These are phyloP conservation scores for Colletotrichum cordylinicola DNA, from an alignment of 2,329 filamentous ascomycete genomes.

Conservation along the genomic window DNA sequence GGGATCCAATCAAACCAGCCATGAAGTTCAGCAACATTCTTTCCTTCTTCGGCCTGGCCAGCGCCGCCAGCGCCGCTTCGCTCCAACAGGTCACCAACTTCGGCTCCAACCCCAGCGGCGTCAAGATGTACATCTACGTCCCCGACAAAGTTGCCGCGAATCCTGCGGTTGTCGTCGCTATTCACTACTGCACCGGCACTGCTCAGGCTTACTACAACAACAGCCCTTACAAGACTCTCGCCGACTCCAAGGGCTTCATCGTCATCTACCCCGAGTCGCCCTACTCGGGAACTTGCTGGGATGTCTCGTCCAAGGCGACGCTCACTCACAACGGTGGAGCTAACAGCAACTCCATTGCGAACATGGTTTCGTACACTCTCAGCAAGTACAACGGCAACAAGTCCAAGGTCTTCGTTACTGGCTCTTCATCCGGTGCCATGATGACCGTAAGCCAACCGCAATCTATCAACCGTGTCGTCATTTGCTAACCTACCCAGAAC, in stretches of 20 bases:
- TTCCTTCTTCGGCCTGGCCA: slow-evolving; percentile 23
- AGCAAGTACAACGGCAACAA: slow-evolving; percentile 53
- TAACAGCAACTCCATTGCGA: slow-evolving; percentile 56
- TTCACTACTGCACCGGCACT: slow-evolving; percentile 63
- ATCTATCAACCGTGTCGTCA: too few relatives aligned
- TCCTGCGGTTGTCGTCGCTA: slow-evolving; percentile 57
- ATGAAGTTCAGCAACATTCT: slow-evolving; percentile 20
- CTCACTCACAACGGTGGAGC: slow-evolving; percentile 57
- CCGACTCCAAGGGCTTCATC: slow-evolving; percentile 63
- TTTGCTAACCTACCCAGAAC: slow-evolving; percentile 28
- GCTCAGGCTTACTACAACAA: slow-evolving; percentile 56
- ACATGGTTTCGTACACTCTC: slow-evolving; percentile 58
- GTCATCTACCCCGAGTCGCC: slow-evolving; percentile 51
- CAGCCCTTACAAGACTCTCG: slow-evolving; percentile 56
- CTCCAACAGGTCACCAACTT: slow-evolving; percentile 33
- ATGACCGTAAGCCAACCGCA: slow-evolving; percentile 12
- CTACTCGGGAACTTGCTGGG: slow-evolving; percentile 58
- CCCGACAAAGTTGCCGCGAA: slow-evolving; percentile 36
- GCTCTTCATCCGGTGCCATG: slow-evolving; percentile 27
- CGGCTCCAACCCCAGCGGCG: slow-evolving; percentile 31
- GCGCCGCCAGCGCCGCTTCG: slow-evolving; percentile 24
- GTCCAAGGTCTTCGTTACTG: slow-evolving; percentile 54
- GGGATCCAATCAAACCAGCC: not conserved
- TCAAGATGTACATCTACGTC: slow-evolving; percentile 36
- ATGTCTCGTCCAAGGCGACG: slow-evolving; percentile 58